Conservation (phyloP, 1,139 yeast species). For the Scheffersomyces quercinus region DNA sequence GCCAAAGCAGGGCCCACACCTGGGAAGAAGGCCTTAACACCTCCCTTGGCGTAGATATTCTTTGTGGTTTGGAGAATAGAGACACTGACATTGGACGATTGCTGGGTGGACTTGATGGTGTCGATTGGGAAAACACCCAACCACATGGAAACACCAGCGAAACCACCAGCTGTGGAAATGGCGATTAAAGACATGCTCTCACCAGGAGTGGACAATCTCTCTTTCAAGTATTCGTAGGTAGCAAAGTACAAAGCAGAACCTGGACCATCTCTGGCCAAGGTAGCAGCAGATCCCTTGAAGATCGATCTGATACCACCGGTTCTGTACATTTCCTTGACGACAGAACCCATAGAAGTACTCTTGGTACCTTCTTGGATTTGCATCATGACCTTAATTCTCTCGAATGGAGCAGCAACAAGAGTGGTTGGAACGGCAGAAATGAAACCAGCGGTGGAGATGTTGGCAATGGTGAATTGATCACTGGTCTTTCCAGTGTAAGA, state of each 20-base stretch:
- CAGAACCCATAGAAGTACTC: constrained; percentile 55
- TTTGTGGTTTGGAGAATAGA: constrained; percentile 69
- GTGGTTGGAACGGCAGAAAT: constrained; percentile 94
- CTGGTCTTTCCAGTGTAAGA: constrained; percentile 40
- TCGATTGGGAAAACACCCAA: constrained; percentile 93
- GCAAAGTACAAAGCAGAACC: constrained; percentile 98
- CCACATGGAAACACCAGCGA: constrained; percentile 98
- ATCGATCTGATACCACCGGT: constrained; percentile 85
- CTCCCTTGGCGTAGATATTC: constrained; percentile 67
- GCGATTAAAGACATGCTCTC: constrained; percentile 66
- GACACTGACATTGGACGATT: constrained; percentile 59
- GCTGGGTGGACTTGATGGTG: constrained; percentile 87
- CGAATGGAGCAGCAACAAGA: constrained; percentile 94
- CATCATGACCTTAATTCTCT: constrained; percentile 90
- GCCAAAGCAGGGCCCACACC: constrained; percentile 95
- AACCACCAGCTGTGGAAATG: constrained; percentile 88
- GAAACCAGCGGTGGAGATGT: constrained; percentile 93
- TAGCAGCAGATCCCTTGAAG: constrained; percentile 89
- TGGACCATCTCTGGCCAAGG: constrained; percentile 96
- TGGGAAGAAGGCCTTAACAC: constrained; percentile 92
- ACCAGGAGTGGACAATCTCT: constrained; percentile 55
- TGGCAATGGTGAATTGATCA: constrained; percentile 56
- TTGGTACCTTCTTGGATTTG: constrained; percentile 65
- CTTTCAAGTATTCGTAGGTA: constrained; percentile 82
- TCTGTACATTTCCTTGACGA: constrained; percentile 67